These are phyloP conservation scores for Pezicula neosporulosa DNA, from an alignment of 2,329 filamentous ascomycete species.

Conservation along the genomic window DNA sequence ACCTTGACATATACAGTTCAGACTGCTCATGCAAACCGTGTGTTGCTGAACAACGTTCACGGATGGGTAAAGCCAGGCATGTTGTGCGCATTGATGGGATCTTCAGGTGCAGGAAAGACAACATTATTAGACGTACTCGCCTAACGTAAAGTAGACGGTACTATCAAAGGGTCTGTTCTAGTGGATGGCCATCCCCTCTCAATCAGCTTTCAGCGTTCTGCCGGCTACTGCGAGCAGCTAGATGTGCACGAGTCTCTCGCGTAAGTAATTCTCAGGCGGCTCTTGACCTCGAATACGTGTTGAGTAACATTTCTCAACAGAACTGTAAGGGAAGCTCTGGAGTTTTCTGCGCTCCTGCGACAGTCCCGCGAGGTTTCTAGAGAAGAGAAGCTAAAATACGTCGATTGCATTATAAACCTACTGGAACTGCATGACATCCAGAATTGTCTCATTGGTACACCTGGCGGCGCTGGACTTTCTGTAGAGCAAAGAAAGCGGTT, in stretches of 20 bases:
- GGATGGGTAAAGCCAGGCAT: conserved; percentile 76
- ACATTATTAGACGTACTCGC: conserved; percentile 56
- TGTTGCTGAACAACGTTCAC: conserved; percentile 74
- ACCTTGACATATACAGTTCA: conserved; percentile 66
- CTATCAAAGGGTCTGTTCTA: conserved; percentile 79
- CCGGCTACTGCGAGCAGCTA: conserved; percentile 84
- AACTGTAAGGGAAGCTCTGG: conserved; percentile 84
- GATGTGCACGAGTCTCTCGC: no score
- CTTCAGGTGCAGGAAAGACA: conserved; percentile 55
- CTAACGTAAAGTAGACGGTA: conserved; percentile 73
- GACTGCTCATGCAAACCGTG: conserved; percentile 56
- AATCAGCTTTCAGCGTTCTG: conserved; percentile 71
- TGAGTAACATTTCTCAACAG: no score
- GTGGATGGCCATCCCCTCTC: conserved; percentile 66
- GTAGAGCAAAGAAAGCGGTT: conserved; percentile 60
- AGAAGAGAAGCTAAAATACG: conserved; percentile 77
- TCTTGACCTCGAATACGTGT: no score
- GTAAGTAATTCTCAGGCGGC: no score
- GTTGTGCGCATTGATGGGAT: conserved; percentile 60
- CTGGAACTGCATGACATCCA: conserved; percentile 65
- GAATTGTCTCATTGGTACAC: conserved; percentile 61
- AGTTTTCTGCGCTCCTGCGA: conserved; percentile 83
- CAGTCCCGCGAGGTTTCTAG: conserved; percentile 71
- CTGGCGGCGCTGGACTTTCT: conserved; percentile 53
- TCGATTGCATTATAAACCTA: conserved; percentile 69